Evolutionary conservation across 2,329 filamentous ascomycete genomes (phyloP).

Genomic region (Teratosphaeria destructans): DNA sequence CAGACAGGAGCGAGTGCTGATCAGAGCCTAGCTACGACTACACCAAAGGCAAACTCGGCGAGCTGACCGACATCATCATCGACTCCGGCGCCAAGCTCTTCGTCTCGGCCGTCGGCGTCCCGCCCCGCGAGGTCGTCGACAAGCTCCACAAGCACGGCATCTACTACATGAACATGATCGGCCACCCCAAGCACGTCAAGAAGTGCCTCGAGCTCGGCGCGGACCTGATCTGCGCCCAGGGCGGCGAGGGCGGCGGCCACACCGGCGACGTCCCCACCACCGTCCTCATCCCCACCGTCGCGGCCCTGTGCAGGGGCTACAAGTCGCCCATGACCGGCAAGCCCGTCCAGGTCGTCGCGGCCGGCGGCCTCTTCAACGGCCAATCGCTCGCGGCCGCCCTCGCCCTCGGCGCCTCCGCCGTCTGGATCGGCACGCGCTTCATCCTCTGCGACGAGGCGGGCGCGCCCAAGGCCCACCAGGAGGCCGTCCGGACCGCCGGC

Average conservation of each 20-base stretch:
- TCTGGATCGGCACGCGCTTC: constrained; percentile 97
- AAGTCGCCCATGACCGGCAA: constrained; percentile 79
- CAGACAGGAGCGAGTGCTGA: neutral
- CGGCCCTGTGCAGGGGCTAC: constrained; percentile 66
- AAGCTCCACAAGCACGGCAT: constrained; percentile 78
- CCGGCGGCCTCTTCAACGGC: constrained; percentile 89
- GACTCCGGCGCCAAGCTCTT: constrained; percentile 84
- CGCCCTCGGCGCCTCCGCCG: constrained; percentile 82
- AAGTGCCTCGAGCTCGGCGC: constrained; percentile 88
- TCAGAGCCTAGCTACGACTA: constrained; percentile 73
- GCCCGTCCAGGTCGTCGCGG: constrained; percentile 84
- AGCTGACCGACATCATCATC: constrained; percentile 86
- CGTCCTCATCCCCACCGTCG: constrained; percentile 84
- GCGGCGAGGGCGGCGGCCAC: constrained; percentile 82
- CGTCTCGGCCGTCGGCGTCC: constrained; percentile 91
- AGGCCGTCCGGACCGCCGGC: constrained; percentile 66
- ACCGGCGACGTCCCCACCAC: constrained; percentile 79
- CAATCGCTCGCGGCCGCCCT: constrained; percentile 80
- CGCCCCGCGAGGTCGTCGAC: constrained; percentile 79
- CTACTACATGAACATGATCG: constrained; percentile 99
- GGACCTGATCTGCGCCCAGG: constrained; percentile 97
- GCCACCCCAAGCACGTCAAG: constrained; percentile 96
- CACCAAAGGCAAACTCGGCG: constrained; percentile 94
- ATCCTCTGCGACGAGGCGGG: constrained; percentile 90
- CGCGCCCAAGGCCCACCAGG: constrained; percentile 52